Conservation (phyloP, 2,329 filamentous ascomycete genomes). For the Hymenoscyphus repandus region DNA sequence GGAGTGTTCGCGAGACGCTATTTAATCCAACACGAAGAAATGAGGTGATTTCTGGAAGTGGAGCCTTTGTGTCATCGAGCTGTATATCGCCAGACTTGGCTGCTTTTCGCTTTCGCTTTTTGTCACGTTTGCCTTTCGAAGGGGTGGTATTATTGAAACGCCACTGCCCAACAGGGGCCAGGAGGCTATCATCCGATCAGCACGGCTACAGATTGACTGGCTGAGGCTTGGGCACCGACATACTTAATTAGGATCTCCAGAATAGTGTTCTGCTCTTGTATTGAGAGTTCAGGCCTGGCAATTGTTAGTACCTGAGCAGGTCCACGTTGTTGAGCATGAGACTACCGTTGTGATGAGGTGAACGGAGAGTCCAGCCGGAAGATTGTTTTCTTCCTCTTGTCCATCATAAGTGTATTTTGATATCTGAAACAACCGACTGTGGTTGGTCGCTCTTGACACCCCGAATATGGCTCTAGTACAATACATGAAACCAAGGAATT, state of each 20-base stretch:
- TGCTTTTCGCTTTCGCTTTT: conserved; percentile 45
- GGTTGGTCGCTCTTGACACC: not conserved
- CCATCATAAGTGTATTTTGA: conserved; percentile 32
- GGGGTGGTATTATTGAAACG: conserved; percentile 46
- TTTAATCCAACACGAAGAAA: conserved; percentile 62
- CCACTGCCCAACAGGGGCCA: conserved; percentile 59
- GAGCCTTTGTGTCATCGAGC: conserved; percentile 27
- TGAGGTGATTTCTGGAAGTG: conserved; percentile 46
- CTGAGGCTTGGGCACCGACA: conserved; percentile 15
- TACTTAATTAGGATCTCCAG: conserved; percentile 65
- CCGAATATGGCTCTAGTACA: too few species aligned
- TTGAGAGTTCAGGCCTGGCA: conserved; percentile 54
- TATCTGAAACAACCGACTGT: not conserved
- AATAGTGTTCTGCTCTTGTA: conserved; percentile 57
- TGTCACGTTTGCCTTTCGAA: conserved; percentile 58
- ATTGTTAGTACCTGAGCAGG: conserved; percentile 2
- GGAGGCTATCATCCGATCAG: conserved; percentile 42
- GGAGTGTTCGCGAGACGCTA: conserved; percentile 54
- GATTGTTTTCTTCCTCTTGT: conserved; percentile 50
- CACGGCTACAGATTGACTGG: not conserved
- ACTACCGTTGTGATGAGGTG: conserved; percentile 54
- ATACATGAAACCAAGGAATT: too few species aligned
- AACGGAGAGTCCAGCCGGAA: conserved; percentile 64
- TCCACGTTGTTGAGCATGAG: not conserved
- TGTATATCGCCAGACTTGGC: conserved; percentile 20